phyloP scores from a whole-genome alignment of 2,329 filamentous ascomycete species.

The Alternaria brassicicola region DNA sequence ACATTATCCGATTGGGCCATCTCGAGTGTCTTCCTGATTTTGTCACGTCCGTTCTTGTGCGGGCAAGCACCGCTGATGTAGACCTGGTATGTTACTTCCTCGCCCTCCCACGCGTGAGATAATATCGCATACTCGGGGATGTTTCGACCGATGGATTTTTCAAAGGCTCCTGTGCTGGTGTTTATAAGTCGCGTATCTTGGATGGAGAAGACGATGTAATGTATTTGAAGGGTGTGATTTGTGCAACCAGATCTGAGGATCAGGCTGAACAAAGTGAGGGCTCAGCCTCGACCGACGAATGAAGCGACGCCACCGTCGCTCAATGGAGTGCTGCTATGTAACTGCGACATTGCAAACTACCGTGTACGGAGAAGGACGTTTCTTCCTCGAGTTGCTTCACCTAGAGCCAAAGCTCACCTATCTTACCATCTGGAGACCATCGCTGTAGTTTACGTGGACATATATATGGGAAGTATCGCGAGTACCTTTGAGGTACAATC shows the following conservation, averaged over 20 bases:
- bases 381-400: too few species aligned
- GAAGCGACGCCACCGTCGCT: neutral
- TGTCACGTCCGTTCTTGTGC: neutral
- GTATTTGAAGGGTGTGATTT: too few species aligned
- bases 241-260: neutral
- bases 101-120: neutral
- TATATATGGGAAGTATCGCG: too few species aligned
- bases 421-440: too few species aligned
- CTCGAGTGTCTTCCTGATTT: neutral
- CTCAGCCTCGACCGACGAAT: neutral
- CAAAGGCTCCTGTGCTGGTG: neutral
- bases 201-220: too few species aligned
- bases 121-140: neutral
- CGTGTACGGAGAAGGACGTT: too few species aligned
- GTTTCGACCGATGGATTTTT: neutral
- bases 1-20: neutral
- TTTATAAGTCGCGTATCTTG: constrained; percentile 4
- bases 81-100: neutral
- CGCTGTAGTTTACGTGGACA: too few species aligned
- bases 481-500: too few species aligned
- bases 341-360: neutral
- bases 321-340: neutral
- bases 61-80: neutral
- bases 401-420: too few species aligned
- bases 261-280: neutral